Evolutionary conservation across 1,284 basidiomycete species (phyloP), one percentile per base, ranked within the genome.

Genomic region (Bjerkandera adusta): DNA sequence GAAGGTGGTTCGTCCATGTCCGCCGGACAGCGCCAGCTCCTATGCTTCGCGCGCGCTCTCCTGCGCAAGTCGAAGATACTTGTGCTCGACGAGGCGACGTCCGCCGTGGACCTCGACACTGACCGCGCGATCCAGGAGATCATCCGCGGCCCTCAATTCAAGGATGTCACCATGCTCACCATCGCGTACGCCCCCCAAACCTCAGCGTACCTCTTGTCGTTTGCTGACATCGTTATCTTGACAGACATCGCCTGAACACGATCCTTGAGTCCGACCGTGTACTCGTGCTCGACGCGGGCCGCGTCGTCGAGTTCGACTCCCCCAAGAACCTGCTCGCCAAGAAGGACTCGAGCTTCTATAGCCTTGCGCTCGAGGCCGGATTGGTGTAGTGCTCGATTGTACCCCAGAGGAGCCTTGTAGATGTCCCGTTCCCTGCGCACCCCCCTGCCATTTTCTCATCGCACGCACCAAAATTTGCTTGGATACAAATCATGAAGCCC

Each of bases 71-170:
- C 88, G 10, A 93, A 87, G 67, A 86, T 97, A 32, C 72, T 97
- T 1, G 89, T 97, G 1, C 75, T 97, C 13, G 94, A 97, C 62
- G 93, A 97, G 77, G 87, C 85, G 1, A 89, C 86, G 8, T 87
- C 83, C 18, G 86, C 87, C 12, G 90, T 97, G 45, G 93, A 96
- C 62, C 71, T 96, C 30, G 90, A 95, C 61, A 97, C 93, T 2
- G 93, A 97, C 65, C 77, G 79, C 43, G 85, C 86, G 18, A 85
- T 93, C 50, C 91, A 93, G 69, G 79, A 81, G 5, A 89, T 91
- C 51, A 89, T 93, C 36, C 75, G 80, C 15, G 85, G 85, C 8
- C 79, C 81, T 7, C 72, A 80, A 27, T 90, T 89, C 58, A 67
- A 70, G 7, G 64, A 82, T 48, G 81, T 89, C 13, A 92, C 91